A percentile compares a stretch with the other conserved stretches of the same genome.
phyloP scores from a whole-genome alignment of 2,329 filamentous ascomycete genomes.

The Scytalidium sp. region DNA sequence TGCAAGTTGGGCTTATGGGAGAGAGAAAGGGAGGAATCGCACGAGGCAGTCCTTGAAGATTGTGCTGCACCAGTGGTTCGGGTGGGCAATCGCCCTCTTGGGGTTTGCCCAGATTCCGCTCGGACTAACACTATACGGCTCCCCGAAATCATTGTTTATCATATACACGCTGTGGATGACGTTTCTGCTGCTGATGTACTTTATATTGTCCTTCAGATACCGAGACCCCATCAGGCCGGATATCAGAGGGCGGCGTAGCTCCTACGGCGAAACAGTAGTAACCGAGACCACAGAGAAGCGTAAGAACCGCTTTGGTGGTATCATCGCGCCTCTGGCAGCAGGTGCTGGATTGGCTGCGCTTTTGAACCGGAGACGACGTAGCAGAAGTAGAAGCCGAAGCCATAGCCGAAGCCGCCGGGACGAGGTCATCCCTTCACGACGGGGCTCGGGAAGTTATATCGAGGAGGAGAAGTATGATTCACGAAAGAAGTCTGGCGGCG shows the following conservation, averaged over 20 bases:
- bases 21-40: slow-evolving; percentile 39
- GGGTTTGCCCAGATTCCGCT: slow-evolving; percentile 86
- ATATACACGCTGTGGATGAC: slow-evolving; percentile 78
- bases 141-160: slow-evolving; percentile 80
- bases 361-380: slow-evolving; percentile 39
- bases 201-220: slow-evolving; percentile 72
- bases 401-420: slow-evolving; percentile 14
- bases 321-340: slow-evolving; percentile 52
- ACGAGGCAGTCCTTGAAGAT: slow-evolving; percentile 32
- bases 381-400: slow-evolving; percentile 25
- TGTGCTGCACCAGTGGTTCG: slow-evolving; percentile 80
- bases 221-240: slow-evolving; percentile 40
- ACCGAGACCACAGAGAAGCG: slow-evolving; percentile 27
- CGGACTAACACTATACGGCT: slow-evolving; percentile 88
- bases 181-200: slow-evolving; percentile 71
- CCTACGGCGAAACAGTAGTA: slow-evolving; percentile 44
- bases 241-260: slow-evolving; percentile 19
- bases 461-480: slow-evolving; percentile 60
- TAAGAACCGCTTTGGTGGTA: slow-evolving; percentile 41
- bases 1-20: slow-evolving; percentile 55
- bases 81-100: slow-evolving; percentile 72
- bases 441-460: slow-evolving; percentile 52
- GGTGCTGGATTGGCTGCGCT: slow-evolving; percentile 55
- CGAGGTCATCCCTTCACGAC: slow-evolving; percentile 22
- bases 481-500: slow-evolving; percentile 41